These are phyloP conservation scores for Leucocoprinus sp. DNA, from an alignment of 768 basidiomycete species.

Conservation along the genomic window DNA sequence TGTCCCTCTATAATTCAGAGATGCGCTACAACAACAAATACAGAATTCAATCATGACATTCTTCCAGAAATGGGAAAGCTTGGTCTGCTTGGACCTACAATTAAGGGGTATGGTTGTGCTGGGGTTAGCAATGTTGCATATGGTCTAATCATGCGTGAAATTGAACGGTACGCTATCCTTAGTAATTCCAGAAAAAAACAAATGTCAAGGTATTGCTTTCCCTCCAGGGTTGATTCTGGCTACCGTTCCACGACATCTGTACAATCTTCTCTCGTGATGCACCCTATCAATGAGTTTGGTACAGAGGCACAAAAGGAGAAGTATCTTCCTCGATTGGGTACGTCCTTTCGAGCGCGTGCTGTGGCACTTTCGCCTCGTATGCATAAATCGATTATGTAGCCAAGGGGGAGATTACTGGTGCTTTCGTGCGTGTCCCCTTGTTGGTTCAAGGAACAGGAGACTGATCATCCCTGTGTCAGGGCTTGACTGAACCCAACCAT, in stretches of 20 bases:
- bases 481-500: slow-evolving; percentile 93
- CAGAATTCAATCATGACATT: slow-evolving; percentile 71
- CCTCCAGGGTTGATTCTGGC: slow-evolving; percentile 81
- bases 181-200: background rate
- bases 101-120: slow-evolving; percentile 89
- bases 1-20: background rate
- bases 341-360: slow-evolving; percentile 9
- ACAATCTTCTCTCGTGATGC: slow-evolving; percentile 95
- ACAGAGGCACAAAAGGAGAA: slow-evolving; percentile 85
- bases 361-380: background rate
- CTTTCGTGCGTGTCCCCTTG: slow-evolving; percentile 61
- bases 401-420: slow-evolving; percentile 80
- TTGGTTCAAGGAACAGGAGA: background rate
- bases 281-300: slow-evolving; percentile 85
- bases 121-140: slow-evolving; percentile 89
- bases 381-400: slow-evolving; percentile 32
- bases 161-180: slow-evolving; percentile 59
- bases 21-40: background rate
- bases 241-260: slow-evolving; percentile 94
- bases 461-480: slow-evolving; percentile 34
- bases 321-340: slow-evolving; percentile 79
- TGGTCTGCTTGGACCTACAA: slow-evolving; percentile 87
- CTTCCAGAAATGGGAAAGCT: slow-evolving; percentile 89
- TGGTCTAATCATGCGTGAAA: slow-evolving; percentile 87
- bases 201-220: background rate